A percentile compares a stretch with the other conserved stretches of the same genome.
Evolutionary conservation across 1,284 basidiomycete genomes (phyloP).

Genomic region (Ustilago loliicola): DNA sequence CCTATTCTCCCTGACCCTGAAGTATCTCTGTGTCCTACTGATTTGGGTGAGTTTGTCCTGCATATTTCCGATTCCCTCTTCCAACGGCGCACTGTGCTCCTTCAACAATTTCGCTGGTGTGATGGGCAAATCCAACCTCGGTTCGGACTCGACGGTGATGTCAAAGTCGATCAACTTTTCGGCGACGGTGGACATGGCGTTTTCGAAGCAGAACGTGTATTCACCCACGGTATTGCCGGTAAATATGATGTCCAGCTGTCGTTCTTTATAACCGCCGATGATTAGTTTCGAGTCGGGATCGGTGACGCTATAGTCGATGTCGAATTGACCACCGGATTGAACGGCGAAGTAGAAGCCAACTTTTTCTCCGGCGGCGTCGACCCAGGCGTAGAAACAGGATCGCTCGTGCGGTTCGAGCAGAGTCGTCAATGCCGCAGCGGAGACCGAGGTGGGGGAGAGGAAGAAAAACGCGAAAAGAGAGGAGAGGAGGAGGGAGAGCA

Average conservation of each 20-base stretch:
- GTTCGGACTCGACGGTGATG: constrained; percentile 70
- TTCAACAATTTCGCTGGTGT: constrained; percentile 56
- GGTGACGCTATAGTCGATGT: constrained; percentile 93
- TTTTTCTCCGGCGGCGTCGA: constrained; percentile 93
- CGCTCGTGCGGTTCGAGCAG: constrained; percentile 86
- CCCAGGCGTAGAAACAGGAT: constrained; percentile 94
- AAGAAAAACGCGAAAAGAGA: neutral
- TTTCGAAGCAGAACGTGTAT: constrained; percentile 98
- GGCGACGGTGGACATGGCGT: constrained; percentile 74
- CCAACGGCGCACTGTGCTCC: constrained; percentile 66
- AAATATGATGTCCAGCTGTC: constrained; percentile 96
- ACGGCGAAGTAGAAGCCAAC: constrained; percentile 82
- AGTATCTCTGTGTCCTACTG: constrained; percentile 65
- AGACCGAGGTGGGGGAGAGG: neutral
- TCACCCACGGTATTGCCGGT: constrained; percentile 94
- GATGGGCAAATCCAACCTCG: constrained; percentile 64
- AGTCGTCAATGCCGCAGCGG: constrained; percentile 83
- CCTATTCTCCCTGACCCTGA: constrained; percentile 67
- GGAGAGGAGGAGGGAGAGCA: constrained; percentile 7
- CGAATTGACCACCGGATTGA: constrained; percentile 96
- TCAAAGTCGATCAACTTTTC: constrained; percentile 70
- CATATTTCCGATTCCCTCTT: constrained; percentile 61
- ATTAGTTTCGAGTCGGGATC: constrained; percentile 89
- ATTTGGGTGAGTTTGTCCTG: constrained; percentile 58
- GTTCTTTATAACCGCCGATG: constrained; percentile 86